Conservation (phyloP, 2,329 filamentous ascomycete genomes). For the Ceratocystis papillata region DNA sequence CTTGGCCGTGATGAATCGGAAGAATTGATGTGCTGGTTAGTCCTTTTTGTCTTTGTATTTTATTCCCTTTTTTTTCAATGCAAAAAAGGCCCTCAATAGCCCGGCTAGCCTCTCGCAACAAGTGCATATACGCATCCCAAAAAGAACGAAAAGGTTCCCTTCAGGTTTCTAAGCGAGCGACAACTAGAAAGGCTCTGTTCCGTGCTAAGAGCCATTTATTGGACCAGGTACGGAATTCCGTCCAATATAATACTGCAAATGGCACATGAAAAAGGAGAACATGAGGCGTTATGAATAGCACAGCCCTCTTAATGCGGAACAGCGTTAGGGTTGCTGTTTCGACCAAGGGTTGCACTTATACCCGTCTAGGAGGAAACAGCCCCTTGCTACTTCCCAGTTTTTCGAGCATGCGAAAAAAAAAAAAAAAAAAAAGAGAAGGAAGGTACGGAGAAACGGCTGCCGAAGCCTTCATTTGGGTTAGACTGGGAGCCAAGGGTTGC, state of each 20-base stretch:
- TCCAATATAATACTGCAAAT: not conserved
- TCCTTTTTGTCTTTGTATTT: not conserved
- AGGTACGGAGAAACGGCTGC: not conserved
- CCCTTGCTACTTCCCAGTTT: not conserved
- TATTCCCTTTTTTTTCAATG: not conserved
- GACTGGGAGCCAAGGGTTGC: not conserved
- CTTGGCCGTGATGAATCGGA: not conserved
- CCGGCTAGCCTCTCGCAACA: not conserved
- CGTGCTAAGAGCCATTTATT: not conserved
- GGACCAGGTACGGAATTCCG: not conserved
- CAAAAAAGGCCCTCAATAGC: not conserved
- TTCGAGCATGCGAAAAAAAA: not conserved
- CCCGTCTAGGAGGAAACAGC: not conserved
- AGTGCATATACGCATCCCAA: not conserved
- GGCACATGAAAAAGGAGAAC: no score
- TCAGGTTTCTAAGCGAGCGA: not conserved
- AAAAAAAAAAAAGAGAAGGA: not conserved
- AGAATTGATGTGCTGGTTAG: not conserved
- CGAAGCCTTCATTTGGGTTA: not conserved
- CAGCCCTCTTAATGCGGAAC: no score
- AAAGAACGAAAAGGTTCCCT: not conserved
- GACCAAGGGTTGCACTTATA: not conserved
- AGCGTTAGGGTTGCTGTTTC: not conserved
- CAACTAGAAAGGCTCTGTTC: not conserved
- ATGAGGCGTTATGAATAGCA: not conserved